Base-by-base conservation (phyloP, 192 early-diverging fungal genomes). In the Geosiphon pyriformis region DNA sequence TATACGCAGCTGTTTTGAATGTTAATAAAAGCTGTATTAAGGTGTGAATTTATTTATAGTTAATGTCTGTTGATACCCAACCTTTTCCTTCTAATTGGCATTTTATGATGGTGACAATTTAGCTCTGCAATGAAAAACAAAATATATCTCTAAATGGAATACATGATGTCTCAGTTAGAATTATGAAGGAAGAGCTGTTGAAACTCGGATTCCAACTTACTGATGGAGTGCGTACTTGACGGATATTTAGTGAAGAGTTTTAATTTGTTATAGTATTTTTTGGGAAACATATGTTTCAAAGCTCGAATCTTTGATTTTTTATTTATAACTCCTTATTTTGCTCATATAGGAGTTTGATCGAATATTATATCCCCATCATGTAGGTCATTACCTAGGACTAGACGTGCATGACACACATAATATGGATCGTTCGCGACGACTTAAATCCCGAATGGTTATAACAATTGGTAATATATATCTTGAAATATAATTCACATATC, bases 331-430 rank as follows among this genome's bases (percentile, higher is more conserved):
- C 2, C n/a, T 66, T 46, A 18, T 46, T 0, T 37, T 55, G 37
- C 18, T 20, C 15, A 35, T 30, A 29, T 74, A 87, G 83, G 94
- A 95, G 55, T 80, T 94, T 46, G 88, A 93, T 60, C 75, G 80
- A 48, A 68, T 69, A 11, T 77, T 98, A 30, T 98, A 92, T 69
- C 94, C 94, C 34, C 94, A 98, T 72, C 94, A 98, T 72, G 86
- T 98, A 12, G 86, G 92, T 20, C 96, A 97, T 70, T 98, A 90
- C 56, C 80, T 97, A 18, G 96, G 96, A 8, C 67, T 97, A 70
- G 96, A 98, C 73, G 93, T 98, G 1, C 96, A 98, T 77, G 94
- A 98, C 72, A 85, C 88, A 1, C 79, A 82, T 37, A 81, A 87
- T 66, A 73, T 96, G 35, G 77, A 82, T 20, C 81, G 96, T 25